Evolutionary conservation across 2,329 filamentous ascomycete genomes (phyloP).

Genomic region (Penicillium sp.): DNA sequence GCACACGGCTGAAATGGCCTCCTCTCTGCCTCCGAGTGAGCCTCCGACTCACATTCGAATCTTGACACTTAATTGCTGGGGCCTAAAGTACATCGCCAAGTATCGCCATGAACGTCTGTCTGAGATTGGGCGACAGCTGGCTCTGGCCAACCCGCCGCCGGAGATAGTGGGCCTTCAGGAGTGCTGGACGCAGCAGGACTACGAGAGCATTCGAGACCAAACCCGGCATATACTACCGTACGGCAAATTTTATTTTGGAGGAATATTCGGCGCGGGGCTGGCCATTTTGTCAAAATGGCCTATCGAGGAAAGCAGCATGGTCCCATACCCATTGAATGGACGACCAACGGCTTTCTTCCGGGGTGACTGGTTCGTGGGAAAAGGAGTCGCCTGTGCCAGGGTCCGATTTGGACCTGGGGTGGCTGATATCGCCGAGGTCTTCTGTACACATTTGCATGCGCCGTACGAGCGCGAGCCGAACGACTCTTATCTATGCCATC

Average conservation of each 20-base stretch:
- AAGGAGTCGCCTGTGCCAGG: slow-evolving; percentile 84
- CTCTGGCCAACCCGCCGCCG: slow-evolving; percentile 69
- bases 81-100: slow-evolving; percentile 83
- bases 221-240: slow-evolving; percentile 79
- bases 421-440: slow-evolving; percentile 80
- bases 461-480: slow-evolving; percentile 80
- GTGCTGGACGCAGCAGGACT: slow-evolving; percentile 89
- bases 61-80: slow-evolving; percentile 96
- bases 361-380: slow-evolving; percentile 96
- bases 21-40: slow-evolving; percentile 29
- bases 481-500: slow-evolving; percentile 88
- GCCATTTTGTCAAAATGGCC: slow-evolving; percentile 92
- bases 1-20: slow-evolving; percentile 22
- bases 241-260: slow-evolving; percentile 90
- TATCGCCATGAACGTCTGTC: slow-evolving; percentile 76
- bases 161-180: slow-evolving; percentile 94
- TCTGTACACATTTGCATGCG: slow-evolving; percentile 90
- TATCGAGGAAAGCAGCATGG: slow-evolving; percentile 87
- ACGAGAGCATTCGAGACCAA: slow-evolving; percentile 74
- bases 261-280: slow-evolving; percentile 86
- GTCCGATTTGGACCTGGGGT: slow-evolving; percentile 71
- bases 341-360: slow-evolving; percentile 91
- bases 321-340: slow-evolving; percentile 87
- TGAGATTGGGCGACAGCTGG: slow-evolving; percentile 83
- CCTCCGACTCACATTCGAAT: slow-evolving; percentile 71